Evolutionary conservation across 805 yeast genomes (phyloP).

Genomic region (Pichia membranifaciens): DNA sequence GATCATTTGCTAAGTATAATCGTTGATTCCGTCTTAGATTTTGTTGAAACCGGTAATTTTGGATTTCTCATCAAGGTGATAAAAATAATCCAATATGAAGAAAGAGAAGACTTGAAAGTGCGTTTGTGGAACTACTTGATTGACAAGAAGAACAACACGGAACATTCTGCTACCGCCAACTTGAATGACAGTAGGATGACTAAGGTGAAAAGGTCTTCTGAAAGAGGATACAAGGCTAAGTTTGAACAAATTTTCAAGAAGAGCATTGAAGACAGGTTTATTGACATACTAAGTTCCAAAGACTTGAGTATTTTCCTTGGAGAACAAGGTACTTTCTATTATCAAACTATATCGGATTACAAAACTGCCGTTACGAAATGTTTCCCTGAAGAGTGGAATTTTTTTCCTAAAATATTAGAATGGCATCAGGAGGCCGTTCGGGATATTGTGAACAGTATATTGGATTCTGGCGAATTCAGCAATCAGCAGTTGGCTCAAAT

Average conservation of each 20-base stretch:
- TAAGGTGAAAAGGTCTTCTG: constrained; percentile 35
- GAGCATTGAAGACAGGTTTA: constrained; percentile 62
- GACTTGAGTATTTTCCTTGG: constrained; percentile 47
- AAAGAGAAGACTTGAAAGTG: constrained; percentile 62
- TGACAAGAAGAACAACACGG: constrained; percentile 11
- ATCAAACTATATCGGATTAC: constrained; percentile 68
- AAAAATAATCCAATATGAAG: constrained; percentile 76
- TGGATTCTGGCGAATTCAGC: constrained; percentile 48
- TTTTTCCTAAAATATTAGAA: constrained; percentile 53
- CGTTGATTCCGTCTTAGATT: constrained; percentile 59
- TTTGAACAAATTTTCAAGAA: constrained; percentile 54
- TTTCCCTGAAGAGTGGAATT: constrained; percentile 72
- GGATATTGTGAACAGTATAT: constrained; percentile 54
- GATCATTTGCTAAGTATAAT: constrained; percentile 58
- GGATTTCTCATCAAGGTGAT: constrained; percentile 66
- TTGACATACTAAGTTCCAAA: constrained; percentile 49
- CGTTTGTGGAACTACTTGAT: constrained; percentile 22
- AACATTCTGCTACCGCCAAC: constrained; percentile 11
- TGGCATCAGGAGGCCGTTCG: constrained; percentile 67
- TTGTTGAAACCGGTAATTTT: constrained; percentile 60
- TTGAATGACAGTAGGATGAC: constrained; percentile 3
- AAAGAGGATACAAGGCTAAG: constrained; percentile 56
- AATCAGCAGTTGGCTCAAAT: constrained; percentile 68
- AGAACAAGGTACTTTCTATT: constrained; percentile 69
- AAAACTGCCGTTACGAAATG: constrained; percentile 50